Conservation (phyloP, 495 filamentous ascomycete species). For the Mytilinidion resinicola region DNA sequence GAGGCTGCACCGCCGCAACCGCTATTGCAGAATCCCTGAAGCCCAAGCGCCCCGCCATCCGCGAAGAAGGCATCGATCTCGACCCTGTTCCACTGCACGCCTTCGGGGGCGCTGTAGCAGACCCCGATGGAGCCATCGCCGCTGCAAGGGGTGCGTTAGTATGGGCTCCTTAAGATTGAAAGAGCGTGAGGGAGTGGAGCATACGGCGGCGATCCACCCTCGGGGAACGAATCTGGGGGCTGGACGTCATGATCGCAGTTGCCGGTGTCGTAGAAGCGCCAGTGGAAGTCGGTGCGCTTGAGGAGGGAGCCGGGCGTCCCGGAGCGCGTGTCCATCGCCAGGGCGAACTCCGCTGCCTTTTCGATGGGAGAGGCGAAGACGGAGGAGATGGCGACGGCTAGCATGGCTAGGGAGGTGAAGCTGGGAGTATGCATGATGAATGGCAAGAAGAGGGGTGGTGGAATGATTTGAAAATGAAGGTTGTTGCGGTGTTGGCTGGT, state of each 20-base stretch:
- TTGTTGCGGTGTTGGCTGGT: too few species aligned
- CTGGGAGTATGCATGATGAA: too few species aligned
- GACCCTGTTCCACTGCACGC: neutral
- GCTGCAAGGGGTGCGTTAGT: neutral
- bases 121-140: neutral
- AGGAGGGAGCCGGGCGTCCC: neutral
- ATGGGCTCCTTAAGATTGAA: neutral
- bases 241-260: neutral
- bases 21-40: neutral
- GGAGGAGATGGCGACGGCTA: neutral
- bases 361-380: neutral
- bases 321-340: neutral
- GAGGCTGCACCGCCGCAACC: neutral
- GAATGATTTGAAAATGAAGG: too few species aligned
- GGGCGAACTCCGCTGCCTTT: neutral
- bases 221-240: neutral
- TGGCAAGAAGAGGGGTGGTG: too few species aligned
- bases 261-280: neutral
- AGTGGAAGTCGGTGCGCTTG: neutral
- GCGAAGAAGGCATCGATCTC: neutral
- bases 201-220: neutral
- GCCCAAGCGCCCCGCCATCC: neutral
- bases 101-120: neutral
- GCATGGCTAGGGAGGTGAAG: neutral
- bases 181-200: neutral